These are phyloP conservation scores for Ilex aquifolium DNA, from an alignment of 257 asterid species.

Conservation along the genomic window DNA sequence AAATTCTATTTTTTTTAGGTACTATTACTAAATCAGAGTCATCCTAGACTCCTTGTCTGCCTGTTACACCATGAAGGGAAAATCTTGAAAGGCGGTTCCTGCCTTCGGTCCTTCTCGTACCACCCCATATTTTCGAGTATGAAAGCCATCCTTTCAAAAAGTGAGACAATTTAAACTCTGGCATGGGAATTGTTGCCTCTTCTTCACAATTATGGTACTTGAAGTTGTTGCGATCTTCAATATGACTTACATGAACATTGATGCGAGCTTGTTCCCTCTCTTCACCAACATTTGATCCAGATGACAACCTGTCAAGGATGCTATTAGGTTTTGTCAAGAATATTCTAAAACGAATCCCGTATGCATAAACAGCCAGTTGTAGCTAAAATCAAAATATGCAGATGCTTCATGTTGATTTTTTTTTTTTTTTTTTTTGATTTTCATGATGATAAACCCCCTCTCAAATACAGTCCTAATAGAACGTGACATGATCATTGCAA, in stretches of 20 bases:
- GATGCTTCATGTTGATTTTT: no score
- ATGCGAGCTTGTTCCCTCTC: not conserved
- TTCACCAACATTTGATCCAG: constrained; percentile 10
- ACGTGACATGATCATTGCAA: constrained; percentile 3
- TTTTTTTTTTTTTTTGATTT: no score
- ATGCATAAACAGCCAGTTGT: no score
- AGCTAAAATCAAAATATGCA: no score
- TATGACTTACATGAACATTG: not conserved
- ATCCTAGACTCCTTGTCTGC: not conserved
- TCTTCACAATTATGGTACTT: constrained; percentile 7
- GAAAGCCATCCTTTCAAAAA: constrained; percentile 30
- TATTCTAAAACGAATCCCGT: no score
- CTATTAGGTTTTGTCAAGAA: no score
- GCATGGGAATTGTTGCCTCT: constrained; percentile 14
- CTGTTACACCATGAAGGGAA: constrained; percentile 1
- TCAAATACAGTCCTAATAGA: not conserved
- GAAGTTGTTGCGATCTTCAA: constrained; percentile 12
- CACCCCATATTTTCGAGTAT: constrained; percentile 23
- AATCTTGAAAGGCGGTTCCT: constrained; percentile 1
- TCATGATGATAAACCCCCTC: no score
- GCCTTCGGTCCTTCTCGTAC: constrained; percentile 2
- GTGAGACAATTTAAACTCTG: constrained; percentile 21
- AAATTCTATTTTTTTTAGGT: no score
- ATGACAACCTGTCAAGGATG: no score
- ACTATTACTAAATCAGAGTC: no score